A percentile compares a stretch with the other conserved stretches of the same genome.
These are phyloP conservation scores for Antrodiella citrinella DNA, from an alignment of 768 basidiomycete species.

Conservation along the genomic window DNA sequence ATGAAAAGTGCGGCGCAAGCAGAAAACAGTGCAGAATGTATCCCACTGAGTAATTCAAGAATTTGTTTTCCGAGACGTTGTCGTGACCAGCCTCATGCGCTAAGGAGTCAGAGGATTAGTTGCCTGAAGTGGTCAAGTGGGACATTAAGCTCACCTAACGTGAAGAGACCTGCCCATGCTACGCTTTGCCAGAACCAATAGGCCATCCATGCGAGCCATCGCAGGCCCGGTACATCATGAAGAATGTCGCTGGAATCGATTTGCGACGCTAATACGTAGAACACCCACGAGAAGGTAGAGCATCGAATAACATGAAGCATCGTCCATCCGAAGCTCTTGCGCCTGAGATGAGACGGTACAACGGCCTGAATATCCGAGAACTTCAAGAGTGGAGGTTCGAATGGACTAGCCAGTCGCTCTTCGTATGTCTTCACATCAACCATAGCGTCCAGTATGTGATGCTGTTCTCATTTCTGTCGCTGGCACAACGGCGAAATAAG, in stretches of 20 bases:
- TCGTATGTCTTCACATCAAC: neutral
- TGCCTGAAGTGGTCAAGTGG: neutral
- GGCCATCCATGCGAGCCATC: slow-evolving; percentile 29
- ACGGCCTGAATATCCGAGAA: slow-evolving; percentile 19
- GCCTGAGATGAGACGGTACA: slow-evolving; percentile 44
- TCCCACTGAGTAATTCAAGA: slow-evolving; percentile 20
- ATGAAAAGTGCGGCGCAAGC: slow-evolving; percentile 23
- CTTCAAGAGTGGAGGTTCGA: neutral
- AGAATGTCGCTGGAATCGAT: slow-evolving; percentile 32
- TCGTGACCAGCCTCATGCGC: slow-evolving; percentile 23
- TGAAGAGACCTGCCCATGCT: slow-evolving; percentile 42
- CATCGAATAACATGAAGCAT: slow-evolving; percentile 38
- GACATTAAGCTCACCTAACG: slow-evolving; percentile 29
- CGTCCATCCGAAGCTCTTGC: slow-evolving; percentile 31
- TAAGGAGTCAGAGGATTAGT: slow-evolving; percentile 1
- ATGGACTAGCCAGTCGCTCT: neutral
- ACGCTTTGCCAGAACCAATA: slow-evolving; percentile 48
- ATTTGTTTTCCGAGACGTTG: slow-evolving; percentile 15
- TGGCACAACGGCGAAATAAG: too few relatives aligned
- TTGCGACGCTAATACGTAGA: slow-evolving; percentile 35
- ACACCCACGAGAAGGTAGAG: slow-evolving; percentile 30
- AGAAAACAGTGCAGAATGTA: slow-evolving; percentile 21
- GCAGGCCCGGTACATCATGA: slow-evolving; percentile 29
- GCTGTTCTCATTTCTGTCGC: too few relatives aligned
- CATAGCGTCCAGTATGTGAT: too few relatives aligned